Base-by-base conservation (phyloP, 2,329 filamentous ascomycete genomes). In the Alternaria sp. region DNA sequence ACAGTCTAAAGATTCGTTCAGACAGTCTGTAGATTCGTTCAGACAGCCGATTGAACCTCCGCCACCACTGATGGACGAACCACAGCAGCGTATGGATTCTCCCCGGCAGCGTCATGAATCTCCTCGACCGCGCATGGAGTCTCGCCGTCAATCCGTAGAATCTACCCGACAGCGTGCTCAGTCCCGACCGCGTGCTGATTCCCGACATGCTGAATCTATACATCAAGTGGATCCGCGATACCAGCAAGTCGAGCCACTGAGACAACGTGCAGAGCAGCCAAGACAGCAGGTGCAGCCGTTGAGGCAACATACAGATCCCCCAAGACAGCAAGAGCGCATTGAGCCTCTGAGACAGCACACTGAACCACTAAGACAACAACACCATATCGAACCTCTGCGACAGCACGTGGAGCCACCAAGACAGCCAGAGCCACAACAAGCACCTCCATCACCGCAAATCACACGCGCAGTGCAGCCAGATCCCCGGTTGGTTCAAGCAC, bases 401-500 rank as follows among this genome's bases (percentile, higher is more conserved):
- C 55, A 57, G 12, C 49, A 41, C 11, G 48, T 58, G 22, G 56
- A 42, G 14, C 39, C 59, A 38, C 52, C 46, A 39, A 61, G 47
- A 43, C 57, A 57, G n/a, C 36, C 55, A 22, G 49, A 55, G 26
- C 48, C 52, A 47, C 39, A 55, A 18, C 42, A 44, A 43, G 51
- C 44, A 28, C 61, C 62, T 43, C 57, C 57, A 39, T 38, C 62
- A 44, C 47, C 28, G 56, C 69, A 51, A 55, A 52, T 54, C 34
- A 30, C 59, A 22, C 67, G 73, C 51, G 57, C 54, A 42, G 57
- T 74, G 8, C 75, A 77, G 57, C 76, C 76, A 36, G 75, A 78
- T 58, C 74, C 75, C 30, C 69, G 73, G 9, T 63, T 78, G 55
- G 69, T 76, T 14, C 76, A 76, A 56, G 77, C 73, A 46, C 75